Conservation (phyloP, 495 filamentous ascomycete genomes). For the Oidiodendron maius region DNA sequence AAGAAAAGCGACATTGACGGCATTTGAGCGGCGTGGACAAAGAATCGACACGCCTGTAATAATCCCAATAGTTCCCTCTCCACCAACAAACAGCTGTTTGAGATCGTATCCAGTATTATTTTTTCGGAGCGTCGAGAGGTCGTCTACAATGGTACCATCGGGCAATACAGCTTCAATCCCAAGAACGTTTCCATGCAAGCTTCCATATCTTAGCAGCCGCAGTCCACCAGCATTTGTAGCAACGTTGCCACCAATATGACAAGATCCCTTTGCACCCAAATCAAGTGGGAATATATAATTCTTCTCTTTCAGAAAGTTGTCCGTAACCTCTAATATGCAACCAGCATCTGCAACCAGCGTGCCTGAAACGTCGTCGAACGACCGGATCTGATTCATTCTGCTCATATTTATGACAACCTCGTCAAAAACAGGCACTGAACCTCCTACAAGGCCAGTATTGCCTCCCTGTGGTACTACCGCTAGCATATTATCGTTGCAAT, state of each 20-base stretch:
- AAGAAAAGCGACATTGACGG: conserved; percentile 87
- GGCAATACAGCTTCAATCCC: conserved; percentile 90
- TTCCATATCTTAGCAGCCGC: conserved; percentile 85
- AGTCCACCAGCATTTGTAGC: conserved; percentile 93
- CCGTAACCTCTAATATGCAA: conserved; percentile 81
- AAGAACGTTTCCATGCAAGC: conserved; percentile 85
- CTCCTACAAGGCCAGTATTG: conserved; percentile 92
- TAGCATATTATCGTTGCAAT: conserved; percentile 86
- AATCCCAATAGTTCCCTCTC: conserved; percentile 90
- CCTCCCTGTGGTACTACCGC: conserved; percentile 98
- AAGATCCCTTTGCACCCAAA: conserved; percentile 93
- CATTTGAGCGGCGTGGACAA: conserved; percentile 78
- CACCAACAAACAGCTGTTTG: conserved; percentile 95
- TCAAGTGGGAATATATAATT: conserved; percentile 90
- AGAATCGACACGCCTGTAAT: conserved; percentile 85
- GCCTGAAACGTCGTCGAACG: conserved; percentile 90
- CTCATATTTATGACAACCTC: conserved; percentile 90
- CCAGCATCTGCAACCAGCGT: conserved; percentile 86
- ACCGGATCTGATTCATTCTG: conserved; percentile 83
- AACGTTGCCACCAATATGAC: conserved; percentile 98
- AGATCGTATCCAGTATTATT: conserved; percentile 98
- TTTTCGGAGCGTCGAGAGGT: conserved; percentile 81
- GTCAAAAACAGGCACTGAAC: conserved; percentile 92
- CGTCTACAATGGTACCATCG: conserved; percentile 85
- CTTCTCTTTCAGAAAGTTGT: conserved; percentile 72